These are phyloP conservation scores for Phytomonas francai DNA, from an alignment of 208 protist genomes.

Conservation along the genomic window DNA sequence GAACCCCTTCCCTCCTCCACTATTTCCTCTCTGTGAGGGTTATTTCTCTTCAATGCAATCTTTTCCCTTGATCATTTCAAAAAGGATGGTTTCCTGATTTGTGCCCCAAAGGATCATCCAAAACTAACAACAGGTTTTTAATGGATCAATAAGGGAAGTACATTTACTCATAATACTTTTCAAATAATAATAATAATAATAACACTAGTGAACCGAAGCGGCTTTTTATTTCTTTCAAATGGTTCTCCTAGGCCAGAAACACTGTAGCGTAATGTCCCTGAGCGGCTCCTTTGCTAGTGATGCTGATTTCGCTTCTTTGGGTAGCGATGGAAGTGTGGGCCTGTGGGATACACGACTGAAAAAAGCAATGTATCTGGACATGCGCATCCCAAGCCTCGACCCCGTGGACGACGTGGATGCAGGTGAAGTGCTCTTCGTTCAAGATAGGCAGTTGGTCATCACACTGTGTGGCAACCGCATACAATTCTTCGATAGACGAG, in stretches of 20 bases:
- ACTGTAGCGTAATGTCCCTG: conserved; percentile 39
- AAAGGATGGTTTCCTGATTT: neutral
- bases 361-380: conserved; percentile 27
- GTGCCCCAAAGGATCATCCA: neutral
- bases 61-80: neutral
- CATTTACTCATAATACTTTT: neutral
- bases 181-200: neutral
- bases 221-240: conserved; percentile 5
- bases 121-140: neutral
- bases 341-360: conserved; percentile 53
- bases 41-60: neutral
- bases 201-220: neutral
- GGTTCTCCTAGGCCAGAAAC: conserved; percentile 34
- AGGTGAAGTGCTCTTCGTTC: conserved; percentile 36
- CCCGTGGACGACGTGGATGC: conserved; percentile 14
- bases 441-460: conserved; percentile 31
- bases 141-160: neutral
- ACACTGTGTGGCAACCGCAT: conserved; percentile 34
- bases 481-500: conserved; percentile 45
- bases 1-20: neutral
- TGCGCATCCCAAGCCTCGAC: conserved; percentile 14
- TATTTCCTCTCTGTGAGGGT: neutral
- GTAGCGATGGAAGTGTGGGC: conserved; percentile 22
- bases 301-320: conserved; percentile 44
- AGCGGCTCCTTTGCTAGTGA: neutral